Percentiles rank a stretch among this genome's conserved stretches.
These are phyloP conservation scores for Monilinia fructigena DNA, from an alignment of 2,329 filamentous ascomycete species.

Conservation along the genomic window DNA sequence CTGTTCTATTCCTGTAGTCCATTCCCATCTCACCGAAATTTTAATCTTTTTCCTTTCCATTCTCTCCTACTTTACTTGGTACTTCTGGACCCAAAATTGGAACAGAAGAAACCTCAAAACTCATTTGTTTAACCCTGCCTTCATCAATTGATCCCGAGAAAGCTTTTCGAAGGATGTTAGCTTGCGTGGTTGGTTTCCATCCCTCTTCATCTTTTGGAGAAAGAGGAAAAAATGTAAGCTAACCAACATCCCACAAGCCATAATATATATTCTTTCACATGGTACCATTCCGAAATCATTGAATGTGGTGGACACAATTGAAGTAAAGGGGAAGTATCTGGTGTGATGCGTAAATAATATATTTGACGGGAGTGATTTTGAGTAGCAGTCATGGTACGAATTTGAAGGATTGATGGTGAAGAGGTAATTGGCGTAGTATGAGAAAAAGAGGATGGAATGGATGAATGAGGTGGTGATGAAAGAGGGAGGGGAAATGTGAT, in stretches of 20 bases:
- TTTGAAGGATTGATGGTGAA: constrained; percentile 10
- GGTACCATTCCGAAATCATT: not conserved
- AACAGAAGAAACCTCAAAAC: constrained; percentile 10
- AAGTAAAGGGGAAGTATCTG: constrained; percentile 16
- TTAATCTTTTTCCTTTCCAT: constrained; percentile 8
- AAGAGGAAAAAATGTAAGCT: not conserved
- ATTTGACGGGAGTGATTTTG: not conserved
- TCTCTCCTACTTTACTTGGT: not conserved
- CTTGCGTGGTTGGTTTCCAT: constrained; percentile 14
- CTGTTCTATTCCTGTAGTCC: constrained; percentile 20
- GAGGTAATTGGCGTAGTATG: not conserved
- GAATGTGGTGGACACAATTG: constrained; percentile 15
- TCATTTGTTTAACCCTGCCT: constrained; percentile 17
- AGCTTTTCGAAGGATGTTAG: constrained; percentile 8
- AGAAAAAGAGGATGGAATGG: constrained; percentile 11
- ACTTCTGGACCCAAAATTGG: not conserved
- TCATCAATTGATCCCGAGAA: not conserved
- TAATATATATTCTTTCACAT: constrained; percentile 12
- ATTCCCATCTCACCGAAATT: constrained; percentile 14
- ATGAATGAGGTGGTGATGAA: constrained; percentile 11
- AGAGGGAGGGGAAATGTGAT: constrained; percentile 41
- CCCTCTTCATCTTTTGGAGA: not conserved
- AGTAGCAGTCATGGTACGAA: constrained; percentile 37
- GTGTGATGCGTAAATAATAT: constrained; percentile 6
- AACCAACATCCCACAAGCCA: constrained; percentile 16